phyloP scores from a whole-genome alignment of 2,329 filamentous ascomycete genomes.

The Beauveria scarabaeidicola region DNA sequence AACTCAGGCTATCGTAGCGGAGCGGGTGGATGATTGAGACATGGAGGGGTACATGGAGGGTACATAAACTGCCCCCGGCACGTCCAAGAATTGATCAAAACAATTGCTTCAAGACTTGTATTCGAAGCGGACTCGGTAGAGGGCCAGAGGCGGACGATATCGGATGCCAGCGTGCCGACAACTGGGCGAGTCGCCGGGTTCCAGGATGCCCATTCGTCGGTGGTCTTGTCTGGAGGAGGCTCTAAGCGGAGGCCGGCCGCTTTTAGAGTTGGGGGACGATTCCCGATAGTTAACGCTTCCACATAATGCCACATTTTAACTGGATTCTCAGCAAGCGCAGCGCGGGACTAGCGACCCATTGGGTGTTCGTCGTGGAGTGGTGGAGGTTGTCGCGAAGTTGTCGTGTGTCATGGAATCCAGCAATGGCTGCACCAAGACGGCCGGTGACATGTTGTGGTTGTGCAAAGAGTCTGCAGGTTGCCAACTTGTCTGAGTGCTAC shows the following conservation, averaged over 20 bases:
- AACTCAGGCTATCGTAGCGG: background rate
- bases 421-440: background rate
- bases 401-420: slow-evolving; percentile 4
- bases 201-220: slow-evolving; percentile 13
- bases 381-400: background rate
- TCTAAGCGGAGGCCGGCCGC: background rate
- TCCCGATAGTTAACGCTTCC: background rate
- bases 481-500: too few relatives aligned
- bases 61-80: slow-evolving; percentile 1
- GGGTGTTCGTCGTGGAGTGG: background rate
- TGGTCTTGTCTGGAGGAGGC: background rate
- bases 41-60: background rate
- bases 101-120: background rate
- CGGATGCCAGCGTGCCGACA: slow-evolving; percentile 16
- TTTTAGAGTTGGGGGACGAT: background rate
- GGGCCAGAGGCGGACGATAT: slow-evolving; percentile 14
- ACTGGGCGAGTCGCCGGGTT: slow-evolving; percentile 13
- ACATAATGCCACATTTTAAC: background rate
- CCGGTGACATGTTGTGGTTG: too few relatives aligned
- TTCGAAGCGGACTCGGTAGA: background rate
- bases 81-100: background rate
- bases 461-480: background rate
- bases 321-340: background rate
- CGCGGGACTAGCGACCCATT: background rate
- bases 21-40: background rate